phyloP scores from a whole-genome alignment of 2,329 filamentous ascomycete genomes.

The Periconia macrospinosa region DNA sequence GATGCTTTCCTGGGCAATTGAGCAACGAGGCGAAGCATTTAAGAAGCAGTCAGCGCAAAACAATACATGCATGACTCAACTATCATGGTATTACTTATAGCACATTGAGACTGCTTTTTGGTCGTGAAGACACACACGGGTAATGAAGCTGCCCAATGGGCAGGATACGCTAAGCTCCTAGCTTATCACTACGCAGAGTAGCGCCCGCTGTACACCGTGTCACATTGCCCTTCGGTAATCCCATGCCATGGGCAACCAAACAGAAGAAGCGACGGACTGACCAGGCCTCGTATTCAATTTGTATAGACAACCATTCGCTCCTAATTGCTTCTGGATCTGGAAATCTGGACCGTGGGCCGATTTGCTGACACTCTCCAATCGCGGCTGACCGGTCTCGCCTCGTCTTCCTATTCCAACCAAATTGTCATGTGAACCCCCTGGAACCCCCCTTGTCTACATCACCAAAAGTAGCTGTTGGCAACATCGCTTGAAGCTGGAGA shows the following conservation, averaged over 20 bases:
- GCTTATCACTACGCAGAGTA: not conserved
- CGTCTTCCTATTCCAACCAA: not conserved
- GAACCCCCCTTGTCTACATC: no score
- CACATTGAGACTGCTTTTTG: not conserved
- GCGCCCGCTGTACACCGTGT: not conserved
- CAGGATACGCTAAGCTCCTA: not conserved
- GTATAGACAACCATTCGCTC: not conserved
- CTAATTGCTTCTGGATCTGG: not conserved
- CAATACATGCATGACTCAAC: no score
- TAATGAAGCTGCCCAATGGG: not conserved
- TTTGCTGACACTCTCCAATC: no score
- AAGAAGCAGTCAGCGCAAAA: no score
- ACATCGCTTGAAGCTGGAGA: not conserved
- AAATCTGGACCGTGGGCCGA: not conserved
- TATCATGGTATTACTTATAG: no score
- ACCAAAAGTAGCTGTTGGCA: not conserved
- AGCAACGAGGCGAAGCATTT: no score
- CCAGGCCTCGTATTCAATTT: not conserved
- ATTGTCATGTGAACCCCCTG: not conserved
- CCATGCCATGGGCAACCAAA: not conserved
- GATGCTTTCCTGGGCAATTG: no score
- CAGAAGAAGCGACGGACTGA: not conserved
- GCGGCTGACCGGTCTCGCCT: not conserved
- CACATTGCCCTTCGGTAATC: not conserved
- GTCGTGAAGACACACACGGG: not conserved